Conservation (phyloP, 1,284 basidiomycete genomes). For the Leucoagaricus sp. region DNA sequence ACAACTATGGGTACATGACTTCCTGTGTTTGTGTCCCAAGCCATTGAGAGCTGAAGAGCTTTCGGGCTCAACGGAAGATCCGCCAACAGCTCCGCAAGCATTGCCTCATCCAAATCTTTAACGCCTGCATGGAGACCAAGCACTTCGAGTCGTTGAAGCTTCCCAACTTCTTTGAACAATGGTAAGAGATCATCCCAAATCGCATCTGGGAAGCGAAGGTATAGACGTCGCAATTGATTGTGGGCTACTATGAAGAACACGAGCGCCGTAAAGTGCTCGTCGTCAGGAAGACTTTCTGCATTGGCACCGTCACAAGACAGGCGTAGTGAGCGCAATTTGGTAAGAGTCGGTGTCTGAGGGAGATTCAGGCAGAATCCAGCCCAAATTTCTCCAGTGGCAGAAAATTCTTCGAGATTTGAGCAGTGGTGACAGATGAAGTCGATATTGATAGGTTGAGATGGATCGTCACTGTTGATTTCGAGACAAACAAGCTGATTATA, state of each 20-base stretch:
- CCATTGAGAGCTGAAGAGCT: conserved; percentile 33
- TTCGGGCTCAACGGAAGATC: conserved; percentile 24
- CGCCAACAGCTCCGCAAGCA: conserved; percentile 20
- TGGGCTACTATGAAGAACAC: conserved; percentile 15
- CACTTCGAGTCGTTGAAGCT: conserved; percentile 20
- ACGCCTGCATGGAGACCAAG: conserved; percentile 36
- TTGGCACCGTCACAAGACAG: conserved; percentile 35
- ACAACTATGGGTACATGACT: conserved; percentile 28
- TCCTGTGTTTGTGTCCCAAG: conserved; percentile 21
- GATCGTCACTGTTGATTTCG: conserved; percentile 24
- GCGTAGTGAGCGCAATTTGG: conserved; percentile 36
- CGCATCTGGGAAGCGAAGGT: conserved; percentile 12
- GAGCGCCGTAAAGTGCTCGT: conserved; percentile 20
- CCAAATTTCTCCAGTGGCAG: conserved; percentile 32
- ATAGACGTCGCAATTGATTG: conserved; percentile 11
- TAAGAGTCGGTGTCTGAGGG: conserved; percentile 25
- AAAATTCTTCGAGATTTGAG: conserved; percentile 32
- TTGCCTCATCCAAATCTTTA: conserved; percentile 23
- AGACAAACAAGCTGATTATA: conserved; percentile 32
- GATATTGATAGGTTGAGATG: conserved; percentile 24
- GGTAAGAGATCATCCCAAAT: background rate
- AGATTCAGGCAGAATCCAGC: conserved; percentile 27
- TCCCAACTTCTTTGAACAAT: conserved; percentile 6
- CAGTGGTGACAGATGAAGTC: conserved; percentile 38
- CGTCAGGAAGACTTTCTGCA: conserved; percentile 17